These are phyloP conservation scores for Pseudozyma hubeiensis DNA, from an alignment of 1,284 basidiomycete genomes.

Conservation along the genomic window DNA sequence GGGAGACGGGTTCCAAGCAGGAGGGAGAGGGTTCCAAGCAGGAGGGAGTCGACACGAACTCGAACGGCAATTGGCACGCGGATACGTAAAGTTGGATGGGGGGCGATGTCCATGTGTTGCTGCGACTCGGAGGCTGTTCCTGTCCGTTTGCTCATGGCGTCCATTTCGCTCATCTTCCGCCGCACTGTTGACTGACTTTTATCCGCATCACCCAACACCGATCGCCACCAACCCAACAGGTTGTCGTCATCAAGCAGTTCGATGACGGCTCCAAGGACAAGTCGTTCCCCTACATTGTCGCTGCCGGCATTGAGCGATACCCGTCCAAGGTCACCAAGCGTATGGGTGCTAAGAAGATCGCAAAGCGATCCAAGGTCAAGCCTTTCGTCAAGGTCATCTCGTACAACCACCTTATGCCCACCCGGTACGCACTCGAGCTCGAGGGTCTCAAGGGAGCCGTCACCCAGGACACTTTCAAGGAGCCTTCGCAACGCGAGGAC, in stretches of 20 bases:
- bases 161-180: not conserved
- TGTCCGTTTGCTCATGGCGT: slow-evolving; percentile 1
- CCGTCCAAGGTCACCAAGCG: slow-evolving; percentile 68
- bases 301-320: slow-evolving; percentile 68
- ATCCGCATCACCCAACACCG: not conserved
- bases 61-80: no score
- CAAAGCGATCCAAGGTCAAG: slow-evolving; percentile 68
- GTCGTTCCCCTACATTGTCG: slow-evolving; percentile 66
- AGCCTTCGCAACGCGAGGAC: slow-evolving; percentile 67
- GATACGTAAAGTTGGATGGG: no score
- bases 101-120: no score
- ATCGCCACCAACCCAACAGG: slow-evolving; percentile 35
- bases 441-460: slow-evolving; percentile 68
- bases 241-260: slow-evolving; percentile 69
- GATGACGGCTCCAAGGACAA: slow-evolving; percentile 68
- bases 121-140: no score
- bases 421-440: slow-evolving; percentile 68
- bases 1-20: no score
- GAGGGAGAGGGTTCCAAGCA: no score
- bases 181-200: slow-evolving; percentile 8
- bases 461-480: slow-evolving; percentile 67
- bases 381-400: slow-evolving; percentile 69
- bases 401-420: slow-evolving; percentile 69
- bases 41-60: no score
- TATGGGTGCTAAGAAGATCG: slow-evolving; percentile 69